Conservation (phyloP, 805 yeast genomes). For the Ogataea henricii region DNA sequence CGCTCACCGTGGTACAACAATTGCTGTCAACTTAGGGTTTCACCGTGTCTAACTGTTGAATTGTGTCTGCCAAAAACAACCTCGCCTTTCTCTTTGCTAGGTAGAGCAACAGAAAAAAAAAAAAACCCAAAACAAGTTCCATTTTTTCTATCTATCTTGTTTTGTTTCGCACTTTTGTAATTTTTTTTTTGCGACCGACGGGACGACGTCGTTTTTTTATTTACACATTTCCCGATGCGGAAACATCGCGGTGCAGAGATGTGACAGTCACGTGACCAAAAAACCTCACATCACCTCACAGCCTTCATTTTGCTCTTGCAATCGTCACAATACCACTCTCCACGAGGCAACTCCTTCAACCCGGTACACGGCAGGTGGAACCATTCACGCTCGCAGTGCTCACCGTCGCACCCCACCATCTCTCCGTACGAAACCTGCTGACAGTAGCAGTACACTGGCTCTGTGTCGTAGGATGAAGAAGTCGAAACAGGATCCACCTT, state of each 20-base stretch:
- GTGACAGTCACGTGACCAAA: background rate
- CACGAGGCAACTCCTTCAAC: constrained; percentile 80
- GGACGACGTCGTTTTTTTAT: constrained; percentile 21
- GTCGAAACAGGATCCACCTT: constrained; percentile 15
- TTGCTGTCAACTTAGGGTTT: background rate
- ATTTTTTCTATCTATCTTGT: constrained; percentile 2
- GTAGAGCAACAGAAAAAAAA: constrained; percentile 4
- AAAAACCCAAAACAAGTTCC: constrained; percentile 8
- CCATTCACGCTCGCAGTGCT: constrained; percentile 90
- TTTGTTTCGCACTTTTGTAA: background rate
- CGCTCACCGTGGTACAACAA: background rate
- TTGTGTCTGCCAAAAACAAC: background rate
- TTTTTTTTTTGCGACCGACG: constrained; percentile 6
- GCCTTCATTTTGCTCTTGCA: constrained; percentile 41
- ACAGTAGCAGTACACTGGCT: constrained; percentile 93
- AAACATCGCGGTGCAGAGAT: background rate
- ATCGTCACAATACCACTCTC: constrained; percentile 79
- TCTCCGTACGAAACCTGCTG: constrained; percentile 97
- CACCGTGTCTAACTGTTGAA: background rate
- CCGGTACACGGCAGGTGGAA: constrained; percentile 94
- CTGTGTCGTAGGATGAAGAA: constrained; percentile 37
- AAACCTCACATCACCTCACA: constrained; percentile 4
- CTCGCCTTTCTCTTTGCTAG: background rate
- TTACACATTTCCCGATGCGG: constrained; percentile 19
- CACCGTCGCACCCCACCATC: constrained; percentile 99